A percentile compares a stretch with the other conserved stretches of the same genome.
These are phyloP conservation scores for Diversispora epigaea DNA, from an alignment of 192 early-diverging fungal genomes.

Conservation along the genomic window DNA sequence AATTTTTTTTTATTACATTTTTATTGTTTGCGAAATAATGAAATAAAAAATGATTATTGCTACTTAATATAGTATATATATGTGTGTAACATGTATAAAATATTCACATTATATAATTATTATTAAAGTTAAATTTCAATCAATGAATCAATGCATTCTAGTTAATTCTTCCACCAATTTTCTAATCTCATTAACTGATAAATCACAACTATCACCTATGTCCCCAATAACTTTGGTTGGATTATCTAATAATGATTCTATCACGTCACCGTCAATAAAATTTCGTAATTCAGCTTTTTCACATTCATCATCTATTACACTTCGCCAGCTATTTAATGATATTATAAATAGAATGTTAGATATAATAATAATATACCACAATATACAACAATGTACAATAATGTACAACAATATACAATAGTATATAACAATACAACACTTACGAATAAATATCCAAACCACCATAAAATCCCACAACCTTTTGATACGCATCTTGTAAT, in stretches of 20 bases:
- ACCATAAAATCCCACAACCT: slow-evolving; percentile 56
- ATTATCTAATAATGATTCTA: slow-evolving; percentile 83
- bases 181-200: slow-evolving; percentile 49
- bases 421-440: background rate
- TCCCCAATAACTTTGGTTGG: slow-evolving; percentile 44
- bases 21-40: no score
- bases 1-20: no score
- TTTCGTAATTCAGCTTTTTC: slow-evolving; percentile 48
- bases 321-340: slow-evolving; percentile 56
- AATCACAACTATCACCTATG: slow-evolving; percentile 37
- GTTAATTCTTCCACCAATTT: slow-evolving; percentile 60
- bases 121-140: no score
- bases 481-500: slow-evolving; percentile 66
- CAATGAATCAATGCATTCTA: slow-evolving; percentile 47
- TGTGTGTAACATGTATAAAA: no score
- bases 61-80: no score
- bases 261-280: slow-evolving; percentile 88
- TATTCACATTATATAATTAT: no score
- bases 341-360: background rate
- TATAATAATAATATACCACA: background rate
- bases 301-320: slow-evolving; percentile 51
- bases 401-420: background rate
- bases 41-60: no score
- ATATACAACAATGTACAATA: background rate
- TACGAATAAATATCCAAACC: slow-evolving; percentile 61